These are phyloP conservation scores for Diaporthe eres DNA, from an alignment of 2,329 filamentous ascomycete genomes.

Conservation along the genomic window DNA sequence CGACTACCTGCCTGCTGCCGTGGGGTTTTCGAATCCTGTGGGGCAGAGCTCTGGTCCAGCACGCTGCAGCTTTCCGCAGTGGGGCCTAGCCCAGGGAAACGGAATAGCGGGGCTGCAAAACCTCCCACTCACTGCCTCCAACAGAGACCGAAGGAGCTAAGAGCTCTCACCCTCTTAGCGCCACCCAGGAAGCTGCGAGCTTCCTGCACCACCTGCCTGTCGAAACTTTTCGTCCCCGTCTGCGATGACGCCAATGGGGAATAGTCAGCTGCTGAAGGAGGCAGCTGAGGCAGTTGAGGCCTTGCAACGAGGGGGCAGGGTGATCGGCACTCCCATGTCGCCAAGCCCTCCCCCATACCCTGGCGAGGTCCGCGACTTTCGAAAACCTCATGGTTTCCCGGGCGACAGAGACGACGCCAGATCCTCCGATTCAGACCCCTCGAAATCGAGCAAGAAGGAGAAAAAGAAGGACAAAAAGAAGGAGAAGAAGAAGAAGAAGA, in stretches of 20 bases:
- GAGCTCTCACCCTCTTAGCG: neutral
- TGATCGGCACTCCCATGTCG: conserved; percentile 37
- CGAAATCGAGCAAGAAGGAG: conserved; percentile 6
- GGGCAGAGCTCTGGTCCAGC: neutral
- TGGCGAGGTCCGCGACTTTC: neutral
- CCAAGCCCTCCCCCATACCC: conserved; percentile 11
- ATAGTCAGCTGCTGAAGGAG: too few species aligned
- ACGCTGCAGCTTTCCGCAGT: conserved; percentile 13
- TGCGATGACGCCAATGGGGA: neutral
- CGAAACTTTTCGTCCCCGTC: neutral
- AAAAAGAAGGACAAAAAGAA: conserved; percentile 30
- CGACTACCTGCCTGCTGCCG: neutral
- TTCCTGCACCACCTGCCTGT: neutral
- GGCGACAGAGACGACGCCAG: neutral
- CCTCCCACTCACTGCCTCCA: neutral
- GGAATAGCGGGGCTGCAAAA: conserved; percentile 23
- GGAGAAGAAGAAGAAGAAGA: conserved; percentile 30
- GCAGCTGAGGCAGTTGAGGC: neutral
- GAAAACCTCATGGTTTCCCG: neutral
- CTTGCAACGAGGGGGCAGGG: neutral
- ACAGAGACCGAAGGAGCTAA: neutral
- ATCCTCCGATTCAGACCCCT: neutral
- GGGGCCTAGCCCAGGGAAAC: neutral
- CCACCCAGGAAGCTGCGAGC: neutral
- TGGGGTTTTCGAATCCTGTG: neutral